Conservation (phyloP, 768 basidiomycete genomes). For the Suillus discolor region DNA sequence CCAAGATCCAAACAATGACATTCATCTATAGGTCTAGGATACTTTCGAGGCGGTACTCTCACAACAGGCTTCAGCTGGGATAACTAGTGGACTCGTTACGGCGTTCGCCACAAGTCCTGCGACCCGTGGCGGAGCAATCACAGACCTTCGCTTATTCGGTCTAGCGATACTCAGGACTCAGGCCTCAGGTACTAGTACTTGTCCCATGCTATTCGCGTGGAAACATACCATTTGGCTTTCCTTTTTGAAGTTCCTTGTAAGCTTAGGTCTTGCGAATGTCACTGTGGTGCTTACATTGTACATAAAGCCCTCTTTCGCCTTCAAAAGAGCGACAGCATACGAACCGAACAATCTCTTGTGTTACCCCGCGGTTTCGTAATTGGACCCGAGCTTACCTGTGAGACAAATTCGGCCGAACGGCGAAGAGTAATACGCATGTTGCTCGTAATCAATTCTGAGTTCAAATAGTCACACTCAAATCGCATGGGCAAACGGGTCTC, state of each 20-base stretch:
- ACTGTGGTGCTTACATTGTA: slow-evolving; percentile 11
- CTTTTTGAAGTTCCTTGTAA: slow-evolving; percentile 4
- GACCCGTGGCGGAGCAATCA: slow-evolving; percentile 22
- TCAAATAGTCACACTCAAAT: slow-evolving; percentile 11
- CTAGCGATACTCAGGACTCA: slow-evolving; percentile 18
- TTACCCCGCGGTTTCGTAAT: slow-evolving; percentile 17
- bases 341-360: slow-evolving; percentile 14
- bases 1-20: background rate
- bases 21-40: background rate
- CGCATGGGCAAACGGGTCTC: slow-evolving; percentile 17
- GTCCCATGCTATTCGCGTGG: slow-evolving; percentile 11
- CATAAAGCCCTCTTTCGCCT: slow-evolving; percentile 14
- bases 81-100: slow-evolving; percentile 5
- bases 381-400: slow-evolving; percentile 14
- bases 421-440: slow-evolving; percentile 6
- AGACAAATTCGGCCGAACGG: slow-evolving; percentile 21
- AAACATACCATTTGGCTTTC: background rate
- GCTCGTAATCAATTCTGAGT: slow-evolving; percentile 22
- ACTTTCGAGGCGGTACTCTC: background rate
- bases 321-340: slow-evolving; percentile 11
- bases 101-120: slow-evolving; percentile 13
- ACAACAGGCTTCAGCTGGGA: slow-evolving; percentile 3
- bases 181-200: slow-evolving; percentile 11
- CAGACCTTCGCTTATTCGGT: slow-evolving; percentile 29
- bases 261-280: slow-evolving; percentile 2